Percentiles rank a stretch among this genome's conserved stretches.
Conservation (phyloP, 371 early-diverging fungal genomes). For the Enterospora canceri region DNA sequence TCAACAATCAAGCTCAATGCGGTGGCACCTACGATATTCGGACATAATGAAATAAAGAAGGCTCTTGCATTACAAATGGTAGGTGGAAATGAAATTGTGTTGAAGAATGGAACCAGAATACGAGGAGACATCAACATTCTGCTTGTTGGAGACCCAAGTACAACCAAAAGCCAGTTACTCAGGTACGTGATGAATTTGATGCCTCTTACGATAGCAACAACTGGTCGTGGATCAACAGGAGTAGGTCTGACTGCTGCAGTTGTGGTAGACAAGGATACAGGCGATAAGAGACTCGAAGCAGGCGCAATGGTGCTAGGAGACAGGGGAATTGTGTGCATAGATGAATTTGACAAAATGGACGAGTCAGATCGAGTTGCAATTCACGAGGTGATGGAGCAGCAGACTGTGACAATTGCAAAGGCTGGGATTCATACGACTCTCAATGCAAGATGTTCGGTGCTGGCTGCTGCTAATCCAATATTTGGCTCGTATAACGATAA, state of each 20-base stretch:
- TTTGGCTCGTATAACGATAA: slow-evolving; percentile 62
- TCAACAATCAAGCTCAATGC: slow-evolving; percentile 66
- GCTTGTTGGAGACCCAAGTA: slow-evolving; percentile 86
- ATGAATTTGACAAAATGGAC: slow-evolving; percentile 99
- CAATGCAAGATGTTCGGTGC: slow-evolving; percentile 88
- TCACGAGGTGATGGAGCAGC: slow-evolving; percentile 99
- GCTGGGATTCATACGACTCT: slow-evolving; percentile 92
- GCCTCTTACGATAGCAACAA: slow-evolving; percentile 77
- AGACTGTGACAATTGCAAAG: slow-evolving; percentile 86
- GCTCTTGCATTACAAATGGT: slow-evolving; percentile 78
- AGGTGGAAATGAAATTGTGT: slow-evolving; percentile 82
- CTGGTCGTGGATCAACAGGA: slow-evolving; percentile 85
- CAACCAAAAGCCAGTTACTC: slow-evolving; percentile 83
- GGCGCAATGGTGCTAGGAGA: slow-evolving; percentile 99
- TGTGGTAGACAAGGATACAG: slow-evolving; percentile 69
- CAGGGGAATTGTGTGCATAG: slow-evolving; percentile 91
- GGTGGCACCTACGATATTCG: slow-evolving; percentile 90
- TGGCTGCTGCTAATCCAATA: slow-evolving; percentile 97
- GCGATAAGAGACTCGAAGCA: slow-evolving; percentile 78
- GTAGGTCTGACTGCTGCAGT: slow-evolving; percentile 91
- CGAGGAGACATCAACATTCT: slow-evolving; percentile 87
- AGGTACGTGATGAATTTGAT: slow-evolving; percentile 72
- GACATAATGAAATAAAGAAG: slow-evolving; percentile 83
- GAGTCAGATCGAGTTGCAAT: slow-evolving; percentile 93
- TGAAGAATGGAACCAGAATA: slow-evolving; percentile 78